phyloP scores from a whole-genome alignment of 495 filamentous ascomycete genomes.

The Talaromyces trachyspermus region DNA sequence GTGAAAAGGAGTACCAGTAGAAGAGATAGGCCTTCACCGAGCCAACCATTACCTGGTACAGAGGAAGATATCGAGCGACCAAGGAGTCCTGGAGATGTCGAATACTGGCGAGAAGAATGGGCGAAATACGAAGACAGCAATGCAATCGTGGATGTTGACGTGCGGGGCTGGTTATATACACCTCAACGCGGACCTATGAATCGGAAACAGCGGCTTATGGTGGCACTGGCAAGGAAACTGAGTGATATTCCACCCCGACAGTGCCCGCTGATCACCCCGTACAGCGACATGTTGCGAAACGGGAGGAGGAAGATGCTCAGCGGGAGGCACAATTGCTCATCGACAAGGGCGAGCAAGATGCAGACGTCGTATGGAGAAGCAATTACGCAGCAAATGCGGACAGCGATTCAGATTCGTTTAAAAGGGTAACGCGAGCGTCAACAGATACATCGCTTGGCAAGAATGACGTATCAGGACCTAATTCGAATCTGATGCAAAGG shows the following conservation, averaged over 20 bases:
- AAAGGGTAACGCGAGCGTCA: constrained; percentile 14
- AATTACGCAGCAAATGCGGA: constrained; percentile 14
- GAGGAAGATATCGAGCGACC: constrained; percentile 17
- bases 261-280: constrained; percentile 29
- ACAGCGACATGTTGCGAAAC: constrained; percentile 14
- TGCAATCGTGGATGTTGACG: constrained; percentile 85
- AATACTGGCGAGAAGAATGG: constrained; percentile 63
- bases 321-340: constrained; percentile 69
- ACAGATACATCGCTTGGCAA: constrained; percentile 50
- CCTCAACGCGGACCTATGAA: constrained; percentile 83
- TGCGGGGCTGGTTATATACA: constrained; percentile 88
- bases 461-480: constrained; percentile 69
- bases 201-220: constrained; percentile 74
- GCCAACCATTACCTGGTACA: constrained; percentile 20
- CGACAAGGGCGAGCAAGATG: constrained; percentile 59
- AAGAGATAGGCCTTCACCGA: constrained; percentile 15
- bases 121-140: constrained; percentile 63
- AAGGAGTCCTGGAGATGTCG: constrained; percentile 35
- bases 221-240: constrained; percentile 74
- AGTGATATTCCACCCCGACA: constrained; percentile 72
- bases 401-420: constrained; percentile 6
- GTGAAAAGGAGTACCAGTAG: constrained; percentile 11
- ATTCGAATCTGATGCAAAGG: constrained; percentile 77
- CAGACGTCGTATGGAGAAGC: constrained; percentile 56
- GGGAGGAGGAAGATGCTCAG: constrained; percentile 57